Evolutionary conservation across 805 yeast species (phyloP).

Genomic region (Kazachstania taianensis): DNA sequence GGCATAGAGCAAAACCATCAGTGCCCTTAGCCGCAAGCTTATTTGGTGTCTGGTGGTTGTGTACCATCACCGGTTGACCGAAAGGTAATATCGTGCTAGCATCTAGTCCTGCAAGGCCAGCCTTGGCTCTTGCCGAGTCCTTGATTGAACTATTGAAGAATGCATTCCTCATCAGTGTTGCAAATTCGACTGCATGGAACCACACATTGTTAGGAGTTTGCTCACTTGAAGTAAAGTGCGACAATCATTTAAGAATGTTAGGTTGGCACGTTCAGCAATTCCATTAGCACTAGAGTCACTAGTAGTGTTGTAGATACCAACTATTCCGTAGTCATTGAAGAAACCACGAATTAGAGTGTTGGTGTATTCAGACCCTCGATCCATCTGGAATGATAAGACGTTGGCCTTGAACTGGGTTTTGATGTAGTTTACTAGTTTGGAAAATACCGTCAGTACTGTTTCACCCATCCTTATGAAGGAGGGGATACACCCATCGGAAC

Average conservation of each 20-base stretch:
- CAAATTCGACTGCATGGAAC: conserved; percentile 9
- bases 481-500: conserved; percentile 7
- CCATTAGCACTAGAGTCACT: conserved; percentile 7
- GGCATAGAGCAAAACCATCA: conserved; percentile 2
- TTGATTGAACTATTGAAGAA: not conserved
- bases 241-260: conserved; percentile 9
- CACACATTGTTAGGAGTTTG: conserved; percentile 7
- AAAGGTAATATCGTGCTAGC: conserved; percentile 5
- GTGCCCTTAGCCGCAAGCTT: conserved; percentile 1
- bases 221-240: conserved; percentile 4
- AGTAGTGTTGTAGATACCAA: conserved; percentile 4
- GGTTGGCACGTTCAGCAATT: conserved; percentile 9
- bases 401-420: conserved; percentile 2
- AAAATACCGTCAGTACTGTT: conserved; percentile 1
- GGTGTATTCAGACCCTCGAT: conserved; percentile 9
- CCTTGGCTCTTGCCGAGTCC: conserved; percentile 1
- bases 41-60: not conserved
- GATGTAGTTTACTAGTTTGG: not conserved
- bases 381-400: conserved; percentile 6
- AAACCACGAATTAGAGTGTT: conserved; percentile 1
- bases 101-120: conserved; percentile 6
- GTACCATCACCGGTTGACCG: conserved; percentile 9
- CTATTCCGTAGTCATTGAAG: not conserved
- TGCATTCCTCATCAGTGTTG: conserved; percentile 6
- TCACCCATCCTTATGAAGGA: conserved; percentile 1